Percentiles rank a stretch among this genome's conserved stretches.
Conservation (phyloP, 2,329 filamentous ascomycete genomes). For the Botrytis elliptica region DNA sequence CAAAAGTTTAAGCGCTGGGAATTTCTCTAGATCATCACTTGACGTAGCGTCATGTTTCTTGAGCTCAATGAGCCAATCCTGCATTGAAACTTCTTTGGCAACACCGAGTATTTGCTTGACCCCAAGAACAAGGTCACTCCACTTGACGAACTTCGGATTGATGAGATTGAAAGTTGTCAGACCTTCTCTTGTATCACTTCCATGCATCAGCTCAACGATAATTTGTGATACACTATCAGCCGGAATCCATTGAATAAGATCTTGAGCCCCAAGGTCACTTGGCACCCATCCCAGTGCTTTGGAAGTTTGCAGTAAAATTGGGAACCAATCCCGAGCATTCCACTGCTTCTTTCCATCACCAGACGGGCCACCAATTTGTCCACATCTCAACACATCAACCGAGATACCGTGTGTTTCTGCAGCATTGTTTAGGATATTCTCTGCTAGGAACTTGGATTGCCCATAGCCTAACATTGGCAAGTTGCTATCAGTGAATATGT, state of each 20-base stretch:
- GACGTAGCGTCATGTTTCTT: not conserved
- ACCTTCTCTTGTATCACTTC: not conserved
- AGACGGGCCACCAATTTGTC: constrained; percentile 47
- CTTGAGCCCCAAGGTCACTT: constrained; percentile 36
- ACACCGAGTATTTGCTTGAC: not conserved
- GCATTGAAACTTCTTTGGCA: not conserved
- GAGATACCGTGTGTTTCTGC: constrained; percentile 42
- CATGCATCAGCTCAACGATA: not conserved
- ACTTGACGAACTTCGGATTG: not conserved
- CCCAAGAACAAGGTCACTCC: not conserved
- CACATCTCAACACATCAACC: constrained; percentile 46
- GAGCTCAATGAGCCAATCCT: not conserved
- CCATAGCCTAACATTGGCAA: constrained; percentile 37
- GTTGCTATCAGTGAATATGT: constrained; percentile 36
- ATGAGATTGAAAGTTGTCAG: not conserved
- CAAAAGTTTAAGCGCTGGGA: constrained; percentile 51
- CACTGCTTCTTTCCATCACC: constrained; percentile 45
- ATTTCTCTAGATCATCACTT: constrained; percentile 45
- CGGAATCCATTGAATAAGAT: constrained; percentile 47
- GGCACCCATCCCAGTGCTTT: not conserved
- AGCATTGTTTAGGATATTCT: constrained; percentile 44
- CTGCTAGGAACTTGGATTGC: constrained; percentile 32
- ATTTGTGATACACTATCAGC: constrained; percentile 26
- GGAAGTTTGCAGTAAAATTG: not conserved
- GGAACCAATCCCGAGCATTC: constrained; percentile 54